These are phyloP conservation scores for Chaetomiaceae sp. DNA, from an alignment of 2,329 filamentous ascomycete species.

Conservation along the genomic window DNA sequence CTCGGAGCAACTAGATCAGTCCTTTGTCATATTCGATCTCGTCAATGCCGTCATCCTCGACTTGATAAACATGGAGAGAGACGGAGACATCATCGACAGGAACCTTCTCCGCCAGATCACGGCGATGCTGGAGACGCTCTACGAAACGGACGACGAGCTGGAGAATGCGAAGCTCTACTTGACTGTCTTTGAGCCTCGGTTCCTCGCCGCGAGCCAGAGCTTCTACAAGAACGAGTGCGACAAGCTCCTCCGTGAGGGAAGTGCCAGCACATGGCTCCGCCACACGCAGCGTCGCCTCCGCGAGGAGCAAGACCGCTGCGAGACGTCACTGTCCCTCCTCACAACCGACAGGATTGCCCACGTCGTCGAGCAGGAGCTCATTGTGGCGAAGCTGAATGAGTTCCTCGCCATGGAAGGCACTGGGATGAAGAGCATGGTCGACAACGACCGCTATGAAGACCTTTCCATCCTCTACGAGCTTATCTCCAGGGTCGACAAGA, in stretches of 20 bases:
- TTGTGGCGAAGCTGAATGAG: constrained; percentile 70
- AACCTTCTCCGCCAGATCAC: constrained; percentile 76
- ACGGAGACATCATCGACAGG: constrained; percentile 84
- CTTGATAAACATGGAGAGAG: constrained; percentile 86
- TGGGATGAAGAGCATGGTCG: constrained; percentile 83
- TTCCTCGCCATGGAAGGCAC: constrained; percentile 81
- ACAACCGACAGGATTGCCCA: constrained; percentile 69
- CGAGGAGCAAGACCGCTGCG: constrained; percentile 79
- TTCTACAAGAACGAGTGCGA: constrained; percentile 79
- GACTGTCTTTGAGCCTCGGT: constrained; percentile 74
- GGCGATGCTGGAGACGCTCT: constrained; percentile 84
- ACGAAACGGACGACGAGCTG: constrained; percentile 73
- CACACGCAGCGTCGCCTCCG: constrained; percentile 68
- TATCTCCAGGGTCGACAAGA: constrained; percentile 69
- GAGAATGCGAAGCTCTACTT: constrained; percentile 80
- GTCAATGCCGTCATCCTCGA: constrained; percentile 81
- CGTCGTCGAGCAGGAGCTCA: constrained; percentile 78
- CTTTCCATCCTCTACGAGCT: constrained; percentile 77
- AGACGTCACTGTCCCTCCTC: constrained; percentile 70
- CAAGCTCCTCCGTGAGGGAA: constrained; percentile 67
- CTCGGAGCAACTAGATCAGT: constrained; percentile 31
- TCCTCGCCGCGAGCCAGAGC: constrained; percentile 61
- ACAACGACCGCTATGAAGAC: constrained; percentile 77
- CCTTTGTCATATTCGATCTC: constrained; percentile 61
- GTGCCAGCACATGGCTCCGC: constrained; percentile 77